A percentile compares a stretch with the other conserved stretches of the same genome.
Evolutionary conservation across 441 rosid species (phyloP).

Genomic region (Eutrema salsugineum): DNA sequence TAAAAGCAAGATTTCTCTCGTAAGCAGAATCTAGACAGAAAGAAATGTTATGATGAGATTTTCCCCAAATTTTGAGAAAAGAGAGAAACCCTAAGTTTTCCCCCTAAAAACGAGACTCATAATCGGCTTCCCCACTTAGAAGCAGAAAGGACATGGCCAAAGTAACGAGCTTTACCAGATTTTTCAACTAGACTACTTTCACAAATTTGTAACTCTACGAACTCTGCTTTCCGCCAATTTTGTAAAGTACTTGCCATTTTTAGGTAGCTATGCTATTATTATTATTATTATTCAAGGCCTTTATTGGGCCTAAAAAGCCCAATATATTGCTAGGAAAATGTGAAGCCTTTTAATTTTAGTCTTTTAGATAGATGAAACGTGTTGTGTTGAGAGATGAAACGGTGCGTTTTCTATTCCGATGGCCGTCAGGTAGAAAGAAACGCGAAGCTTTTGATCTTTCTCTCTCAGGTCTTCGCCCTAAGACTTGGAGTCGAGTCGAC

Average conservation of each 20-base stretch:
- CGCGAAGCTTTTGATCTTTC: background rate
- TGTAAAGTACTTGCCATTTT: background rate
- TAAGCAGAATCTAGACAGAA: background rate
- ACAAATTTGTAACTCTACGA: background rate
- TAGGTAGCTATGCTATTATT: background rate
- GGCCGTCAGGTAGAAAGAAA: constrained; percentile 9
- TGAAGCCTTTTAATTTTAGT: background rate
- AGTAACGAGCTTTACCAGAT: background rate
- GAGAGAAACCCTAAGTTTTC: background rate
- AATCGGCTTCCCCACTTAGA: background rate
- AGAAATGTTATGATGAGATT: background rate
- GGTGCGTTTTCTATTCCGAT: background rate
- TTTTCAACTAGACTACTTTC: background rate
- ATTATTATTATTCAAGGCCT: background rate
- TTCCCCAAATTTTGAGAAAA: background rate
- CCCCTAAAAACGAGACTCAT: background rate
- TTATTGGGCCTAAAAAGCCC: background rate
- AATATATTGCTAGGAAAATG: background rate
- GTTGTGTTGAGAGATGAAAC: background rate
- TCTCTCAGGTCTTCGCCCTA: constrained; percentile 20
- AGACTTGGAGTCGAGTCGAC: constrained; percentile 19
- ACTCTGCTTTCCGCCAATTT: background rate
- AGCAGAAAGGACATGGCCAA: background rate
- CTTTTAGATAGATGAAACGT: background rate
- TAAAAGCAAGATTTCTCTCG: background rate